Conservation (phyloP, 2,329 filamentous ascomycete genomes). For the Tothia fuscella region DNA sequence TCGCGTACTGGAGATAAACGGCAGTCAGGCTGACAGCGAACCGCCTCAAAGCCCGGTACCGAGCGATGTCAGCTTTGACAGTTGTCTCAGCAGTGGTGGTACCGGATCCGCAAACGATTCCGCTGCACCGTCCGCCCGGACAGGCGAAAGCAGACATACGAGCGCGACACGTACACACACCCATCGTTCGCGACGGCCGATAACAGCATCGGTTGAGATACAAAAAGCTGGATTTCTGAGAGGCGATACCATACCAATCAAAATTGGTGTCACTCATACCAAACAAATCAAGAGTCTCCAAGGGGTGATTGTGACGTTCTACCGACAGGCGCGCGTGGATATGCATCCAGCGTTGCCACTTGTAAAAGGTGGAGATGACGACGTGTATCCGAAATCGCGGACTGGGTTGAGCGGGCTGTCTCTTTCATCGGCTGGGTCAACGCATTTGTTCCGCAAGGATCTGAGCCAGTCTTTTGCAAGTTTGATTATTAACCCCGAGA, state of each 20-base stretch:
- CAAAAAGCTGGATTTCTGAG: conserved; percentile 72
- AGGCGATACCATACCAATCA: conserved; percentile 71
- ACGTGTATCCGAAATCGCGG: conserved; percentile 76
- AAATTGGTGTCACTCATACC: conserved; percentile 73
- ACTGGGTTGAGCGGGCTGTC: conserved; percentile 80
- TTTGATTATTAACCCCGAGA: conserved; percentile 72
- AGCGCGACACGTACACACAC: conserved; percentile 40
- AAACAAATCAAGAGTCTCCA: conserved; percentile 84
- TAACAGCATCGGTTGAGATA: conserved; percentile 76
- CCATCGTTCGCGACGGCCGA: conserved; percentile 50
- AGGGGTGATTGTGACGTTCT: conserved; percentile 85
- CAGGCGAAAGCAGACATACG: conserved; percentile 36
- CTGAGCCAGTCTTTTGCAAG: conserved; percentile 80
- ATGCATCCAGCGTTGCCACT: conserved; percentile 55
- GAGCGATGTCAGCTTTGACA: conserved; percentile 36
- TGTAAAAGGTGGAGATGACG: conserved; percentile 53
- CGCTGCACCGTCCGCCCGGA: conserved; percentile 26
- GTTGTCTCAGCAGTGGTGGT: conserved; percentile 46
- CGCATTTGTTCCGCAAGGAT: conserved; percentile 91
- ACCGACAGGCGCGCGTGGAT: conserved; percentile 83
- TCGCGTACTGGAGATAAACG: not conserved
- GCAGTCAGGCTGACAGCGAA: conserved; percentile 18
- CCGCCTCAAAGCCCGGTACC: conserved; percentile 31
- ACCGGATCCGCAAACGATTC: conserved; percentile 35
- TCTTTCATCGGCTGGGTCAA: conserved; percentile 73